Conservation (phyloP, 202 grass and related monocot genomes). For the Musa balbisiana region DNA sequence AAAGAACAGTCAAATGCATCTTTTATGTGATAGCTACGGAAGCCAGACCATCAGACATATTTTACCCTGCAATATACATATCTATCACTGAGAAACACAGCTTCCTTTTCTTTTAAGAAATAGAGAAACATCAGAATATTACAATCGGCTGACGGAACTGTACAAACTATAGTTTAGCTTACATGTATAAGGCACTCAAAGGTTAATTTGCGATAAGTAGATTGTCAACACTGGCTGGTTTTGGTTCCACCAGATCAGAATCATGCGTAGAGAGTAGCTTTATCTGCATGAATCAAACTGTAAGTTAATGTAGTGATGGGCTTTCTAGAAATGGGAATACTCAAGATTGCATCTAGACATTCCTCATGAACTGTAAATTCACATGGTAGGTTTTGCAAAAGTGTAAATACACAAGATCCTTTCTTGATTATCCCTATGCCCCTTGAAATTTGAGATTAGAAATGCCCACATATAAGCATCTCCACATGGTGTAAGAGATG, state of each 20-base stretch:
- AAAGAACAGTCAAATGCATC: background rate
- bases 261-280: conserved; percentile 45
- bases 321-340: conserved; percentile 26
- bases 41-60: background rate
- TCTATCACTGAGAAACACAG: background rate
- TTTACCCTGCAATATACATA: background rate
- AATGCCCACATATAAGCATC: background rate
- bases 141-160: too few species aligned
- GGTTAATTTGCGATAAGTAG: conserved; percentile 39
- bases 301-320: background rate
- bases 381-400: background rate
- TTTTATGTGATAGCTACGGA: background rate
- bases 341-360: conserved; percentile 11
- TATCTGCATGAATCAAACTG: conserved; percentile 52
- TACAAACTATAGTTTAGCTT: conserved; percentile 24
- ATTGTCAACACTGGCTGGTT: conserved; percentile 37
- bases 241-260: conserved; percentile 33
- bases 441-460: background rate
- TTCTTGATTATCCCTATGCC: too few species aligned
- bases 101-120: background rate
- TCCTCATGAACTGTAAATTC: background rate
- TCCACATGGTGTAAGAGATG: background rate
- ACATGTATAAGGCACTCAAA: conserved; percentile 44
- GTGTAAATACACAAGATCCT: too few species aligned
- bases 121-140: background rate